These are phyloP conservation scores for Zoysia pacifica DNA, from an alignment of 176 grass and related monocot genomes.

Conservation along the genomic window DNA sequence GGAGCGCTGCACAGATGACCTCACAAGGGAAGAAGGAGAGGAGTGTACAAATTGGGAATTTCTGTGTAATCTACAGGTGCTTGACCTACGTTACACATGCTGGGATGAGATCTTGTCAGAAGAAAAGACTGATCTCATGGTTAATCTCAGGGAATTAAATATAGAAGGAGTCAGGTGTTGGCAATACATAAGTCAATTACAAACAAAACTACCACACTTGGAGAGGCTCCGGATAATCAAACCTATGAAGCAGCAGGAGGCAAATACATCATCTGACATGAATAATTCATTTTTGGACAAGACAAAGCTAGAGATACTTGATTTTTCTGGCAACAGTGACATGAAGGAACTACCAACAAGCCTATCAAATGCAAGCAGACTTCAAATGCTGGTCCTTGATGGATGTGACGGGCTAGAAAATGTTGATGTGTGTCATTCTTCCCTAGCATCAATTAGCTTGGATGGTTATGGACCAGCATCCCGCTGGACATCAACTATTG, in stretches of 20 bases:
- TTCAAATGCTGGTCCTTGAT: slow-evolving; percentile 24
- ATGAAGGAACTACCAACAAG: slow-evolving; percentile 7
- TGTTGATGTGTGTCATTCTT: not conserved
- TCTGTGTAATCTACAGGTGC: not conserved
- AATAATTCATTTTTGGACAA: not conserved
- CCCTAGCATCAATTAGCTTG: not conserved
- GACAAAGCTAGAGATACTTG: not conserved
- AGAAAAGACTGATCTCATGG: not conserved
- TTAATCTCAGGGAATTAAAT: slow-evolving; percentile 5
- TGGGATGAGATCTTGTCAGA: not conserved
- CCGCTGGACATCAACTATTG: too few species aligned
- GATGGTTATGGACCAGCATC: not conserved
- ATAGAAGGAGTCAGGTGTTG: not conserved
- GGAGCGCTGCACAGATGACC: not conserved
- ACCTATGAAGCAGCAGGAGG: not conserved
- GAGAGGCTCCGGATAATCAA: slow-evolving; percentile 4
- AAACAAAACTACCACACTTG: not conserved
- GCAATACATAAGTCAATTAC: not conserved
- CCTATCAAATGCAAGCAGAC: not conserved
- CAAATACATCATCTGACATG: not conserved
- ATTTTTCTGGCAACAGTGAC: slow-evolving; percentile 2
- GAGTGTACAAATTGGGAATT: not conserved
- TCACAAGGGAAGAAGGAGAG: not conserved
- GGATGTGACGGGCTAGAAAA: slow-evolving; percentile 3
- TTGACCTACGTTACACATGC: not conserved